phyloP scores from a whole-genome alignment of 2,329 filamentous ascomycete genomes.

The Phialophora verrucosa region DNA sequence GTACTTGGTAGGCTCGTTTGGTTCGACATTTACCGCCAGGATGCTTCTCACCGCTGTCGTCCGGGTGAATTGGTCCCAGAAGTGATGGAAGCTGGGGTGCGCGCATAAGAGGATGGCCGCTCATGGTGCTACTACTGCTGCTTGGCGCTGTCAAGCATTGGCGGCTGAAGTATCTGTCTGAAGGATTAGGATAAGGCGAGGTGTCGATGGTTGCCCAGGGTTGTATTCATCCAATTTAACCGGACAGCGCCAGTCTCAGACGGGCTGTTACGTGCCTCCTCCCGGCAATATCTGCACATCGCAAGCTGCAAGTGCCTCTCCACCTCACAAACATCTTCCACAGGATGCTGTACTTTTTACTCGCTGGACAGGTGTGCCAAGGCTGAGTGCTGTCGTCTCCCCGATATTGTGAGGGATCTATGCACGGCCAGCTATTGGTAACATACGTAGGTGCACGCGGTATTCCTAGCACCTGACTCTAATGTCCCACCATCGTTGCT shows the following conservation, averaged over 20 bases:
- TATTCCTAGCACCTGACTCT: not conserved
- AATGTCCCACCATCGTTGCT: not conserved
- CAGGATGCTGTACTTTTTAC: not conserved
- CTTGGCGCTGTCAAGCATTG: not conserved
- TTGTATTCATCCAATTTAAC: slow-evolving; percentile 4
- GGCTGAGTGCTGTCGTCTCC: not conserved
- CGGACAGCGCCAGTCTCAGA: slow-evolving; percentile 4
- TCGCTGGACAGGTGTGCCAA: not conserved
- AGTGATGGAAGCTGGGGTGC: slow-evolving; percentile 2
- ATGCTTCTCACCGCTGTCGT: too few species aligned
- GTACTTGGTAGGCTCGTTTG: too few species aligned
- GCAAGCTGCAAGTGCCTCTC: not conserved
- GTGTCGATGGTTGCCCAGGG: not conserved
- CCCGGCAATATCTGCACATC: not conserved
- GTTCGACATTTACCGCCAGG: too few species aligned
- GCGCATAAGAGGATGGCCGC: not conserved
- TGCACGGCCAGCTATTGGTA: not conserved
- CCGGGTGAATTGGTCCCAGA: not conserved
- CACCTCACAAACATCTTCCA: not conserved
- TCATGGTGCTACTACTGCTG: not conserved
- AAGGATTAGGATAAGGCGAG: not conserved
- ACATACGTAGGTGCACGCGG: not conserved
- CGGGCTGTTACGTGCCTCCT: not conserved
- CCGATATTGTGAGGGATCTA: not conserved
- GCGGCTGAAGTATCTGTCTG: not conserved